phyloP scores from a whole-genome alignment of 208 protist genomes.

The Paratrypanosoma confusum region DNA sequence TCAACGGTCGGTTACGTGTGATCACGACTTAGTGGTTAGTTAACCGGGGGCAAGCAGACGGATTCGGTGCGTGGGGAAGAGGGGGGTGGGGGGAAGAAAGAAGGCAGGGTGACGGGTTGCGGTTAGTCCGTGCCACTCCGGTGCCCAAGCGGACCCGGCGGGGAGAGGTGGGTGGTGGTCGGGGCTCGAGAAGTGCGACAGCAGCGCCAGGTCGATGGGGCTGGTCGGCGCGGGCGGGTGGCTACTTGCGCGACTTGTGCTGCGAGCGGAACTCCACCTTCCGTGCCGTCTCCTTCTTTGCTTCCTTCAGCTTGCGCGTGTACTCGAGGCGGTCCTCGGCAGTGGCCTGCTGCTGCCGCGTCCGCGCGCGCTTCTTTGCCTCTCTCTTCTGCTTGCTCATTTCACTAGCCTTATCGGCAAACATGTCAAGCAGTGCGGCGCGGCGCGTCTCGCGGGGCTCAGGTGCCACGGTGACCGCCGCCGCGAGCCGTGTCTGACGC shows the following conservation, averaged over 20 bases:
- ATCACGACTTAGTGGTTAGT: no score
- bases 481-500: conserved; percentile 62
- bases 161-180: no score
- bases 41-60: no score
- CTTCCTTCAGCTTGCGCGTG: conserved; percentile 71
- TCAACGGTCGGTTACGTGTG: no score
- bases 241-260: conserved; percentile 68
- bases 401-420: conserved; percentile 53
- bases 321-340: conserved; percentile 68
- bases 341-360: conserved; percentile 31
- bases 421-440: conserved; percentile 63
- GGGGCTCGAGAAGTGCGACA: no score
- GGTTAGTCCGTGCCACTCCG: no score
- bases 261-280: conserved; percentile 79
- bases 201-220: no score
- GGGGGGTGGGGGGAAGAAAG: no score
- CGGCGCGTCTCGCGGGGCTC: conserved; percentile 74
- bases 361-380: conserved; percentile 61
- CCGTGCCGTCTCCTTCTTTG: conserved; percentile 88
- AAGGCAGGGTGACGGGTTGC: no score
- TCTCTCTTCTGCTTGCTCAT: conserved; percentile 67
- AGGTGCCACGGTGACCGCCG: conserved; percentile 54
- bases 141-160: no score
- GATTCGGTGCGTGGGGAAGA: no score
- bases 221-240: no score